phyloP scores from a whole-genome alignment of 805 yeast species.

The Nakazawaea ishiwadae region DNA sequence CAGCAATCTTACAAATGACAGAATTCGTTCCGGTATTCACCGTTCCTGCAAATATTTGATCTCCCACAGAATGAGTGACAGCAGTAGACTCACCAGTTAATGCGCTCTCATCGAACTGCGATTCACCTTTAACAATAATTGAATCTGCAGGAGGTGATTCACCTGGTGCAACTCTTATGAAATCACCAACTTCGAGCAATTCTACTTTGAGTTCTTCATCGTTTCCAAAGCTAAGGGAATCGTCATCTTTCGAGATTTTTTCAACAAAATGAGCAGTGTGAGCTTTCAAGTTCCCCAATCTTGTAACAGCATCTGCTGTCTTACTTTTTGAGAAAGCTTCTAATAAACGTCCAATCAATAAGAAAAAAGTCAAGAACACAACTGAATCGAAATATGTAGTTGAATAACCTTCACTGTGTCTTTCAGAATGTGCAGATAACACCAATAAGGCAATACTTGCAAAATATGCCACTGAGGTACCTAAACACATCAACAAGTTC shows the following conservation, averaged over 20 bases:
- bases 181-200: conserved; percentile 48
- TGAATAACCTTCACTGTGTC: conserved; percentile 35
- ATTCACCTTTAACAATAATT: conserved; percentile 39
- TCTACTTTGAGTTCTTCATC: conserved; percentile 35
- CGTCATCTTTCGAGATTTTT: conserved; percentile 14
- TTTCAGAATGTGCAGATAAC: conserved; percentile 32
- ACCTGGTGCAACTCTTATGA: conserved; percentile 43
- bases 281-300: conserved; percentile 48
- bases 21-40: conserved; percentile 55
- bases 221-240: conserved; percentile 14
- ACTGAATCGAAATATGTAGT: conserved; percentile 79
- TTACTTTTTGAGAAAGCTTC: conserved; percentile 64
- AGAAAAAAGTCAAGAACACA: conserved; percentile 67
- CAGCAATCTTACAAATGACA: conserved; percentile 48
- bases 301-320: conserved; percentile 60
- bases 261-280: conserved; percentile 41
- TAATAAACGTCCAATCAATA: conserved; percentile 64
- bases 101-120: conserved; percentile 58
- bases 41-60: conserved; percentile 70
- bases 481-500: conserved; percentile 68
- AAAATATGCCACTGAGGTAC: conserved; percentile 69
- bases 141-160: conserved; percentile 61
- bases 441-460: conserved; percentile 57
- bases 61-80: conserved; percentile 52
- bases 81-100: conserved; percentile 61